Conservation (phyloP, 73 alveolate genomes). For the Effrenium voratum region DNA sequence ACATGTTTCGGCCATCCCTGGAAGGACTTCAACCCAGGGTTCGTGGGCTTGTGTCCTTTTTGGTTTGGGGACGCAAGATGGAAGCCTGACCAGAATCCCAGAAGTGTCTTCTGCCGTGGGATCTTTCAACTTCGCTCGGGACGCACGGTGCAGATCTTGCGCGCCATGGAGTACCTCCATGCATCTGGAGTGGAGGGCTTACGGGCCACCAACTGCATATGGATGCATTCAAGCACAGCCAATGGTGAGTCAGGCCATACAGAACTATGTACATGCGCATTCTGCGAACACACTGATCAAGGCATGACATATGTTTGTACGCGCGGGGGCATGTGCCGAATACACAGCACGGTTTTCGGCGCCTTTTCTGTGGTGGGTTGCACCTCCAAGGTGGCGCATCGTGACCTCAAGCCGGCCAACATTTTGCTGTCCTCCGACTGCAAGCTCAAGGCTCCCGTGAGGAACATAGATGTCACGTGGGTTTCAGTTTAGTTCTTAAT, state of each 20-base stretch:
- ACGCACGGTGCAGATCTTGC: constrained; percentile 40
- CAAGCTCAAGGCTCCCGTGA: constrained; percentile 95
- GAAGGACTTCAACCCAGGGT: no score
- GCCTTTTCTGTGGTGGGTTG: neutral
- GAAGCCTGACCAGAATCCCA: no score
- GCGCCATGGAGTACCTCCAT: constrained; percentile 85
- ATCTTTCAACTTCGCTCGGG: no score
- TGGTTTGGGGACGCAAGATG: no score
- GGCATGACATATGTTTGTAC: no score
- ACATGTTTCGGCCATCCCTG: no score
- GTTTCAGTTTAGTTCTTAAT: no score
- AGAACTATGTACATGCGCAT: neutral
- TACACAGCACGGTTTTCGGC: no score
- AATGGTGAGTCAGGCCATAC: neutral
- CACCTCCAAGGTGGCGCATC: constrained; percentile 96
- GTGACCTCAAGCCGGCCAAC: constrained; percentile 98
- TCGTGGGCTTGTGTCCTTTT: no score
- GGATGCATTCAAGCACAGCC: neutral
- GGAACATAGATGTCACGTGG: no score
- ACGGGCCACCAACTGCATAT: neutral
- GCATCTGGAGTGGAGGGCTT: constrained; percentile 23
- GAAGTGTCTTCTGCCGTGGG: no score
- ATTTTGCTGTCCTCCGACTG: constrained; percentile 96
- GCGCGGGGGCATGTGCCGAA: no score
- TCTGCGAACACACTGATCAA: neutral